These are phyloP conservation scores for Mortierella sp. DNA, from an alignment of 371 early-diverging fungal genomes.

Conservation along the genomic window DNA sequence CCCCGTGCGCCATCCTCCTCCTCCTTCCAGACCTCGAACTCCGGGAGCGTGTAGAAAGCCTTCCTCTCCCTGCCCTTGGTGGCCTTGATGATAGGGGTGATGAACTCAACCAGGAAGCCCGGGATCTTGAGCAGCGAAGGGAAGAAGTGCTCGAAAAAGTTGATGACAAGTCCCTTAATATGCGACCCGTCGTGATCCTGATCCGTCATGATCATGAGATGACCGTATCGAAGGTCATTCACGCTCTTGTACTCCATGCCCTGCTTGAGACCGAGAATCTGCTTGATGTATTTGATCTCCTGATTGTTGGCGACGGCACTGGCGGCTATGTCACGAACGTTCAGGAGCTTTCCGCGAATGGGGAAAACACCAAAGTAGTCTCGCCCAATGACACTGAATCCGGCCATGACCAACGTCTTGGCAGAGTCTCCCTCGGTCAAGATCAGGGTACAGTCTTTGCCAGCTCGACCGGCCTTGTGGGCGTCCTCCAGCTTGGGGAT, in stretches of 20 bases:
- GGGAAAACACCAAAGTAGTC: conserved; percentile 99
- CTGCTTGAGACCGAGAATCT: conserved; percentile 98
- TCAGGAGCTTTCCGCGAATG: conserved; percentile 98
- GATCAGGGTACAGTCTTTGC: conserved; percentile 95
- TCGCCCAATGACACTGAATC: conserved; percentile 95
- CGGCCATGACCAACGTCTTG: conserved; percentile 96
- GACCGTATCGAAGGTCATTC: conserved; percentile 95
- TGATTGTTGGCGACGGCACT: conserved; percentile 88
- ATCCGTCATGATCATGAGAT: conserved; percentile 99
- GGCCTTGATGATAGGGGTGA: conserved; percentile 98
- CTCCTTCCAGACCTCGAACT: conserved; percentile 95
- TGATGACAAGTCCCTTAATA: conserved; percentile 99
- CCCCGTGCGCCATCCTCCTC: conserved; percentile 74
- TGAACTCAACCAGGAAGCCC: conserved; percentile 98
- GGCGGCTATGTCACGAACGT: conserved; percentile 96
- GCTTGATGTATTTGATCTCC: conserved; percentile 95
- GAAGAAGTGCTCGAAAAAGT: conserved; percentile 98
- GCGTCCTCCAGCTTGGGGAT: conserved; percentile 99
- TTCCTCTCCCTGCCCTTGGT: conserved; percentile 76
- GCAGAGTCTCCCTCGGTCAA: conserved; percentile 99
- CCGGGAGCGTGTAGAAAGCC: conserved; percentile 97
- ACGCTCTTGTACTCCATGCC: conserved; percentile 84
- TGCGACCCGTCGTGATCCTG: conserved; percentile 99
- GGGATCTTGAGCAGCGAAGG: conserved; percentile 96
- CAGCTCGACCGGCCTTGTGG: conserved; percentile 92